Percentiles rank a stretch among this genome's conserved stretches.
These are phyloP conservation scores for Candida tropicalis DNA, from an alignment of 1,139 yeast genomes.

Conservation along the genomic window DNA sequence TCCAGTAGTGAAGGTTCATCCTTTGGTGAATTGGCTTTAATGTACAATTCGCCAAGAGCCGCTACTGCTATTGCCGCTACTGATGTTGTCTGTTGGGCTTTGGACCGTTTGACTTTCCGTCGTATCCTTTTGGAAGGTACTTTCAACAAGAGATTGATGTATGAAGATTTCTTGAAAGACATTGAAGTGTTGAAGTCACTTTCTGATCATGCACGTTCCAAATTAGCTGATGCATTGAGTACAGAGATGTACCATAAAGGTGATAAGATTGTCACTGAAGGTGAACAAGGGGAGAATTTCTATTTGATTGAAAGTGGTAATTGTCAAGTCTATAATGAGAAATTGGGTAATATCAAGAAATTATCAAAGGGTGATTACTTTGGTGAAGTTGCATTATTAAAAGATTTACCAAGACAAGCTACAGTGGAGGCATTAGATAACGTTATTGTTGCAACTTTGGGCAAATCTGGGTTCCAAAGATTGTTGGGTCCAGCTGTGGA, in stretches of 20 bases:
- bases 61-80: slow-evolving; percentile 85
- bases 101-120: slow-evolving; percentile 92
- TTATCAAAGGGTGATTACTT: slow-evolving; percentile 87
- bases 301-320: slow-evolving; percentile 87
- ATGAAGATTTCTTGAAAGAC: slow-evolving; percentile 85
- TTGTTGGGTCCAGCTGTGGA: slow-evolving; percentile 89
- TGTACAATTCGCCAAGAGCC: slow-evolving; percentile 98
- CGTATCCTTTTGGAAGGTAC: slow-evolving; percentile 89
- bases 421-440: slow-evolving; percentile 78
- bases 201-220: slow-evolving; percentile 82
- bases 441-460: slow-evolving; percentile 87
- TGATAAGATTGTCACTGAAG: slow-evolving; percentile 78
- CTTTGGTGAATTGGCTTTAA: slow-evolving; percentile 94
- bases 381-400: slow-evolving; percentile 92
- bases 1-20: slow-evolving; percentile 83
- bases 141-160: slow-evolving; percentile 84
- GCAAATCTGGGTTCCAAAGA: slow-evolving; percentile 91
- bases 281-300: slow-evolving; percentile 90
- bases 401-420: slow-evolving; percentile 93
- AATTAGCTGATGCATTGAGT: slow-evolving; percentile 91
- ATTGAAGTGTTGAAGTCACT: slow-evolving; percentile 77
- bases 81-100: slow-evolving; percentile 77
- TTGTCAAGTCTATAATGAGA: slow-evolving; percentile 67
- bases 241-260: slow-evolving; percentile 76
- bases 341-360: slow-evolving; percentile 61